phyloP scores from a whole-genome alignment of 306 rosid species.

The Ceratonia siliqua region DNA sequence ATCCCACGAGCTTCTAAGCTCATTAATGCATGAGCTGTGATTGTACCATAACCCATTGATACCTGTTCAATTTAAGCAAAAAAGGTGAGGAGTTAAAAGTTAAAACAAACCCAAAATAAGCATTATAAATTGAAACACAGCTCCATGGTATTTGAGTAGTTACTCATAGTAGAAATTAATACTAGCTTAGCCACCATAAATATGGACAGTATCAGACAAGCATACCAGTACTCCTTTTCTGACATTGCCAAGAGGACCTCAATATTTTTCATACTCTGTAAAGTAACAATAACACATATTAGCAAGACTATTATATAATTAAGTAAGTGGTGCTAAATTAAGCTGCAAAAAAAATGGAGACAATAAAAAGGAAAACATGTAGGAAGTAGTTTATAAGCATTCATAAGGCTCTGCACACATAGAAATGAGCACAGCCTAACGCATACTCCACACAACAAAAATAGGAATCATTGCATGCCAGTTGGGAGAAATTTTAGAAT shows the following conservation, averaged over 20 bases:
- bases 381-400: constrained; percentile 4
- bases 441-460: constrained; percentile 6
- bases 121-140: constrained; percentile 20
- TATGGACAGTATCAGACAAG: constrained; percentile 29
- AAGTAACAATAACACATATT: constrained; percentile 23
- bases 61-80: constrained; percentile 52
- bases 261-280: constrained; percentile 79
- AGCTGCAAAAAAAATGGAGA: constrained; percentile 16
- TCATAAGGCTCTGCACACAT: constrained; percentile 2
- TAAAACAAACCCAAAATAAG: constrained; percentile 17
- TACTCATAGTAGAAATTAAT: not conserved
- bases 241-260: constrained; percentile 95
- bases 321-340: not conserved
- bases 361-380: constrained; percentile 12
- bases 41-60: constrained; percentile 87
- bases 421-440: constrained; percentile 13
- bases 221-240: constrained; percentile 98
- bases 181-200: constrained; percentile 18
- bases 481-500: not conserved
- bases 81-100: too few relatives aligned
- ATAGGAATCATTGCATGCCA: constrained; percentile 22
- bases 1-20: constrained; percentile 96
- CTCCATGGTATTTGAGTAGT: not conserved
- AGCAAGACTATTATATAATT: not conserved
- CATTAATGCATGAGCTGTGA: constrained; percentile 78